Conservation (phyloP, 805 yeast genomes). For the Candida lessepsii region DNA sequence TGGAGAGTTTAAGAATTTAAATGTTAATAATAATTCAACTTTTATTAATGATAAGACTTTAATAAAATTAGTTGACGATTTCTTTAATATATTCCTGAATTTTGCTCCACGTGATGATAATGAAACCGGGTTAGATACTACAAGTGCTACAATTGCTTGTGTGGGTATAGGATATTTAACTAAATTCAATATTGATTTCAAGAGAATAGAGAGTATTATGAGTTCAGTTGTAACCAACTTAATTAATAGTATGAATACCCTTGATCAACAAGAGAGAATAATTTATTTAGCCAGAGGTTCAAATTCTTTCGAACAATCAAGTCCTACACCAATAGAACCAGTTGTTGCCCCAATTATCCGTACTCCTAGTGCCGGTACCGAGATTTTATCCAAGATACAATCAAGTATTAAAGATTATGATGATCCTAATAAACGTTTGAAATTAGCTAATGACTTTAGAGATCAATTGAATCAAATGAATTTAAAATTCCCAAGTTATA, state of each 20-base stretch:
- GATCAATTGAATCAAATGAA: conserved; percentile 8
- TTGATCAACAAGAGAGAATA: conserved; percentile 25
- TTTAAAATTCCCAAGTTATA: conserved; percentile 17
- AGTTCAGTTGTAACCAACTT: conserved; percentile 22
- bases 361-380: not conserved
- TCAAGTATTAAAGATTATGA: conserved; percentile 7
- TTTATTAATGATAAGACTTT: conserved; percentile 14
- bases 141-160: conserved; percentile 37
- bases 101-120: conserved; percentile 33
- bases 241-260: conserved; percentile 20
- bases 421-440: conserved; percentile 9
- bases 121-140: conserved; percentile 31
- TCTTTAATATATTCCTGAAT: conserved; percentile 36
- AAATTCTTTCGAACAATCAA: conserved; percentile 5
- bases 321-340: not conserved
- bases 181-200: conserved; percentile 19
- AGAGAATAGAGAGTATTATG: conserved; percentile 24
- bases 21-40: conserved; percentile 11
- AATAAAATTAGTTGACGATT: conserved; percentile 24
- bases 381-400: conserved; percentile 1
- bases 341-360: not conserved
- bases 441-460: conserved; percentile 6
- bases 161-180: conserved; percentile 27
- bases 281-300: conserved; percentile 24
- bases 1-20: conserved; percentile 9